Conservation (phyloP, 495 filamentous ascomycete species). For the Penicillium crystallinum region DNA sequence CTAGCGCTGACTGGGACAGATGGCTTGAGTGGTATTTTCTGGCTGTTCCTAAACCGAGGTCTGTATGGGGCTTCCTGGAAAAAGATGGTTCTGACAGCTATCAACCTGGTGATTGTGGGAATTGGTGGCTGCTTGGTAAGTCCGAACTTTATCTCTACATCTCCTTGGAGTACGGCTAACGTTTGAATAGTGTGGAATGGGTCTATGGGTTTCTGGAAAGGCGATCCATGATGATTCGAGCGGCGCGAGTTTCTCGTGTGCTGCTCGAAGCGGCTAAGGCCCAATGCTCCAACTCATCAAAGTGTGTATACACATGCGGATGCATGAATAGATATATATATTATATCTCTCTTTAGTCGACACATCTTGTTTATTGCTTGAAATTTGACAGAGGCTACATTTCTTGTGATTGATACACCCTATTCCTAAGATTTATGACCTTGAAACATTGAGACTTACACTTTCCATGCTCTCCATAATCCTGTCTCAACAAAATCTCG, state of each 20-base stretch:
- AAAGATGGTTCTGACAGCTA: conserved; percentile 29
- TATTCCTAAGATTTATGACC: no score
- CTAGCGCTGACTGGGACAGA: conserved; percentile 12
- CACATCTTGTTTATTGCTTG: no score
- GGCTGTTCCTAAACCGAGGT: conserved; percentile 36
- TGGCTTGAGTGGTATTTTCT: conserved; percentile 33
- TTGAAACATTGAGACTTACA: no score
- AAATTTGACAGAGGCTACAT: no score
- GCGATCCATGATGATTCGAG: conserved; percentile 18
- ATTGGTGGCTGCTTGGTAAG: conserved; percentile 28
- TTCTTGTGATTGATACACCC: no score
- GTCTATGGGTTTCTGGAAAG: conserved; percentile 27
- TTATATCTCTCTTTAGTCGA: no score
- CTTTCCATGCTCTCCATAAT: no score
- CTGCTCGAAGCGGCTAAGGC: not conserved
- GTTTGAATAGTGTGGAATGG: conserved; percentile 20
- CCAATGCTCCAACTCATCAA: no score
- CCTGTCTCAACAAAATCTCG: no score
- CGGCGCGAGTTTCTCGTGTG: conserved; percentile 21
- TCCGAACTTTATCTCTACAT: not conserved
- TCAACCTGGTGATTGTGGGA: conserved; percentile 26
- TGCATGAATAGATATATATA: no score
- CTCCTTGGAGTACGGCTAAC: not conserved
- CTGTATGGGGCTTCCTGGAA: conserved; percentile 13
- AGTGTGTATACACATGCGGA: not conserved